phyloP scores from a whole-genome alignment of 495 filamentous ascomycete genomes.

The Penicillium diatomitis region DNA sequence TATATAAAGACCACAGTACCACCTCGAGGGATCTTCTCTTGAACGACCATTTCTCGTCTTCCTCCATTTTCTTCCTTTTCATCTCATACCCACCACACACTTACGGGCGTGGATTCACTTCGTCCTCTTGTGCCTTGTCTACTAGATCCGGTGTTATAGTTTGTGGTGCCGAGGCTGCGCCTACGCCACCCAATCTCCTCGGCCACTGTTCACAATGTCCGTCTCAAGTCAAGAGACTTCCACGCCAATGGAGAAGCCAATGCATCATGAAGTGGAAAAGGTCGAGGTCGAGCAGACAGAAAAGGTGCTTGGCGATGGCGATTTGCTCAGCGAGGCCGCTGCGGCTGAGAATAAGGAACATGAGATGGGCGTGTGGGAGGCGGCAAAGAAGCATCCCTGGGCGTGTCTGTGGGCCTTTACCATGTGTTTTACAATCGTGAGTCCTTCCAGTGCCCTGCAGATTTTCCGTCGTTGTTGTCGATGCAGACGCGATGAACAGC shows the following conservation, averaged over 20 bases:
- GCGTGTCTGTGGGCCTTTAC: conserved; percentile 39
- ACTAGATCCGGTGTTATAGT: too few relatives aligned
- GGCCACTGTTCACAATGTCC: background rate
- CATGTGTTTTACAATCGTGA: conserved; percentile 32
- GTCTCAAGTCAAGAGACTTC: background rate
- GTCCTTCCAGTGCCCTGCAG: background rate
- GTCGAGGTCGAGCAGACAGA: conserved; percentile 10
- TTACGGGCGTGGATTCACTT: too few relatives aligned
- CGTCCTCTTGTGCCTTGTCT: too few relatives aligned
- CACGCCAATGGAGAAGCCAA: background rate
- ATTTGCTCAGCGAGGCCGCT: conserved; percentile 28
- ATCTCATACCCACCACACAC: too few relatives aligned
- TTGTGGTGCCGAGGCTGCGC: too few relatives aligned
- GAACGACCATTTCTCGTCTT: too few relatives aligned
- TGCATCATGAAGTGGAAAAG: conserved; percentile 5
- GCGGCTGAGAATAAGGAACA: conserved; percentile 25
- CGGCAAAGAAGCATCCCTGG: conserved; percentile 36
- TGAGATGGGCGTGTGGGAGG: conserved; percentile 20
- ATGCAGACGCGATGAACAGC: too few relatives aligned
- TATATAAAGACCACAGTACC: too few relatives aligned
- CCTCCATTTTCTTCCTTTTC: too few relatives aligned
- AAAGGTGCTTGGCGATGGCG: conserved; percentile 20
- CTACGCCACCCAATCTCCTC: too few relatives aligned
- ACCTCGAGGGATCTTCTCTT: too few relatives aligned
- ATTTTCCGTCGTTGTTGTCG: background rate